Conservation (phyloP, 78 protist species). For the Diacronema lutheri region DNA sequence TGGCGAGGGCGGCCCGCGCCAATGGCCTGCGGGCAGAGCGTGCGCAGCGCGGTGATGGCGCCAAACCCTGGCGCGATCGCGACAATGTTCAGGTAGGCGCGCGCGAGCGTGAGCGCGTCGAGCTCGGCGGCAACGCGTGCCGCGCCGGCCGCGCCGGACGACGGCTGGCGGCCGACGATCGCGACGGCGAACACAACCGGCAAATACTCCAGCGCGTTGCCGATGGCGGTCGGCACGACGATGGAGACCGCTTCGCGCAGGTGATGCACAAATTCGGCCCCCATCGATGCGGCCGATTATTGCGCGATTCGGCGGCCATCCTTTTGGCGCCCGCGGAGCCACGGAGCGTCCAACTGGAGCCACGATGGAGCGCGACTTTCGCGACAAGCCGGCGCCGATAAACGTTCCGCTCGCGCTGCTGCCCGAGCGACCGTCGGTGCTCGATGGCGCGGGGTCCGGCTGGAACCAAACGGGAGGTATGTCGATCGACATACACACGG, state of each 20-base stretch:
- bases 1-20: background rate
- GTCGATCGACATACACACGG: too few species aligned
- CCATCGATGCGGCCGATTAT: too few species aligned
- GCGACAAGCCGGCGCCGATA: background rate
- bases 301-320: too few species aligned
- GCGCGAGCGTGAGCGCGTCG: background rate
- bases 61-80: slow-evolving; percentile 1
- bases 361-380: too few species aligned
- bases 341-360: too few species aligned
- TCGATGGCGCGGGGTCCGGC: background rate
- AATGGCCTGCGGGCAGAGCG: slow-evolving; percentile 12
- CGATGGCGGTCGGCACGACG: background rate
- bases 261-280: too few species aligned
- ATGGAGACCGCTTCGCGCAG: too few species aligned
- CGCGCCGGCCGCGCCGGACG: background rate
- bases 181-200: background rate
- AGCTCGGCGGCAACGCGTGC: background rate
- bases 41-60: slow-evolving; percentile 3
- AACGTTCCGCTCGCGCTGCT: background rate
- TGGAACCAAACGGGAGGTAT: background rate
- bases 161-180: background rate
- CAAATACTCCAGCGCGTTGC: background rate
- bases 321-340: too few species aligned
- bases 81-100: background rate
- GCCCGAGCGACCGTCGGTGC: background rate